A percentile compares a stretch with the other conserved stretches of the same genome.
Conservation (phyloP, 2,329 filamentous ascomycete species). For the Claviceps digitariae region DNA sequence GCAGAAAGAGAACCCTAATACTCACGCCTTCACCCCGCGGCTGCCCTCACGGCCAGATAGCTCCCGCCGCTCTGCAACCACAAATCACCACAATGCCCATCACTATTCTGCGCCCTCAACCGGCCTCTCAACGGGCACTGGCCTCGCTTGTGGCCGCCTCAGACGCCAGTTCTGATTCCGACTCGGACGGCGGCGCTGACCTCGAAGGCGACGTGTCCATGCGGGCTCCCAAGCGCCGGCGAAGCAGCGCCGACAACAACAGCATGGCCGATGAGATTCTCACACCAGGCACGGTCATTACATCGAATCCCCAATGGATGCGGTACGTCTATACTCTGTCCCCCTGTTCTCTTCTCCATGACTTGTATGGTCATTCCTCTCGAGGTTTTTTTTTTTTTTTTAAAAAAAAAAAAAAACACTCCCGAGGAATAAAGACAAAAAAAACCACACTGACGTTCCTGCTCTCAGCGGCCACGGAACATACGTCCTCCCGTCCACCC, state of each 20-base stretch:
- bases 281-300: slow-evolving; percentile 80
- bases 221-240: slow-evolving; percentile 26
- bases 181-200: slow-evolving; percentile 32
- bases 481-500: slow-evolving; percentile 49
- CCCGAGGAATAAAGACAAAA: not conserved
- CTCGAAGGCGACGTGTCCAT: slow-evolving; percentile 32
- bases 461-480: slow-evolving; percentile 73
- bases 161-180: slow-evolving; percentile 27
- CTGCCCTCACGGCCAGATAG: not conserved
- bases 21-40: not conserved
- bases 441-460: not conserved
- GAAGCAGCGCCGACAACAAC: slow-evolving; percentile 14
- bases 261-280: slow-evolving; percentile 44
- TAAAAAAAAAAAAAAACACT: not conserved
- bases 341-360: not conserved
- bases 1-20: not conserved
- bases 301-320: slow-evolving; percentile 95
- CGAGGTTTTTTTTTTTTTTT: too few species aligned
- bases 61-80: not conserved
- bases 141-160: slow-evolving; percentile 10
- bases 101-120: slow-evolving; percentile 31
- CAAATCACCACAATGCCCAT: slow-evolving; percentile 26
- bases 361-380: not conserved
- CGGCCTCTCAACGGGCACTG: slow-evolving; percentile 14
- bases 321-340: slow-evolving; percentile 36